Evolutionary conservation across 2,329 filamentous ascomycete genomes (phyloP), one percentile per base, ranked within the genome.

Genomic region (Nigrograna mackinnonii): DNA sequence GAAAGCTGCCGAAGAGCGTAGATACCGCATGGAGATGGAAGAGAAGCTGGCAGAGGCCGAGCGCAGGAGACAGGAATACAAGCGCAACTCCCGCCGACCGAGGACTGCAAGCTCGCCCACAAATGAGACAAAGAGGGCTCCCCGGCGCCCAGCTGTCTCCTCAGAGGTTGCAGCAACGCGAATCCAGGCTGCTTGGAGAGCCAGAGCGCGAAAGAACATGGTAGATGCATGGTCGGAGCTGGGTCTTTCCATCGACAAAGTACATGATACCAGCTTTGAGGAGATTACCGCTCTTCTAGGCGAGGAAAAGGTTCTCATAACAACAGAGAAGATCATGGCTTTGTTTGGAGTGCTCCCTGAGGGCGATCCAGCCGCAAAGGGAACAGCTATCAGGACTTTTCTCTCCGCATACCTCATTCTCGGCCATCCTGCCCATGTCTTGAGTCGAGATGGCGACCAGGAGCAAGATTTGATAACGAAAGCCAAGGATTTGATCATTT

Each of bases 41-140:
- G 87, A 91, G 71, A 83, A 86, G 50, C 79, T 89, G 56, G 86
- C 87, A 22, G 88, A 91, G 60, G 89, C 87, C 0, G 86, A 91
- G 66, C 80, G 75, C 62, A 79, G 89, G 56, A 77, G 88, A 45
- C 80, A 69, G 37, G 73, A 78, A 50, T 77, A 77, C 55, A 73
- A 76, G 57, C 68, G 72, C 39, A 77, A 73, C 48, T 45, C 69
- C 32, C 85, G 60, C 80, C 86, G 70, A 67, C 86, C 47, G 72
- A 80, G 54, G 79, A 74, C 62, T 74, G 77, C 64, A 41, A 80
- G 77, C 77, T 74, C 66, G 70, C 74, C 52, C 70, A 71, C 56
- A 76, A 75, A 67, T 46, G 57, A 72, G 50, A 37, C 59, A 39
- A 71, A 68, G 41, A 66, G 67, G 35, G 38, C 52, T 2, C 33